Percentiles rank a stretch among this genome's conserved stretches.
phyloP scores from a whole-genome alignment of 257 asterid genomes.

The Knoxia roxburghii region DNA sequence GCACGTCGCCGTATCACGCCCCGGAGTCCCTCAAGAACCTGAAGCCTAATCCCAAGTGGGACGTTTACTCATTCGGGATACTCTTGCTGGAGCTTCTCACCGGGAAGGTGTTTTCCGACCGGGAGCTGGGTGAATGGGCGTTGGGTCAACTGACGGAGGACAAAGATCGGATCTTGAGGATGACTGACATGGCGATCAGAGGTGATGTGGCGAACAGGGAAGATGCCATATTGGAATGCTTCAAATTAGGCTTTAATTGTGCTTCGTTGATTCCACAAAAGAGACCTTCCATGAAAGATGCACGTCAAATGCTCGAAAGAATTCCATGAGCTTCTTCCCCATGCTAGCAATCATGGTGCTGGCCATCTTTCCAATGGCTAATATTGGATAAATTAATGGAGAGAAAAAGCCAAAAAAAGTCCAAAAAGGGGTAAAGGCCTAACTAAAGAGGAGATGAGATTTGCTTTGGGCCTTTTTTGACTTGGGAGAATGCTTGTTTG shows the following conservation, averaged over 20 bases:
- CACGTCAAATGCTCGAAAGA: constrained; percentile 59
- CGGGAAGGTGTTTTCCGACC: constrained; percentile 69
- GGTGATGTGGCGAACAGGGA: constrained; percentile 55
- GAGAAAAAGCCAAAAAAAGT: neutral
- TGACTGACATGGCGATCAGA: constrained; percentile 65
- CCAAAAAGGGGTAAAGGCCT: too few species aligned
- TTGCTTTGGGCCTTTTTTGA: constrained; percentile 39
- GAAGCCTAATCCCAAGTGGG: constrained; percentile 83
- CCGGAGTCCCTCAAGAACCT: constrained; percentile 76
- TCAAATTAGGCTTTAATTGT: constrained; percentile 75
- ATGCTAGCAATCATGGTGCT: constrained; percentile 18
- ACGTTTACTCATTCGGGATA: constrained; percentile 84
- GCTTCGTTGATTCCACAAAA: constrained; percentile 76
- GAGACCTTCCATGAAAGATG: constrained; percentile 91
- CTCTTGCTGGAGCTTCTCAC: constrained; percentile 70
- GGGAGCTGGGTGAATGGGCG: constrained; percentile 66
- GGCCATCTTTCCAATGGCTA: too few species aligned
- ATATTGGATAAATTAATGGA: too few species aligned
- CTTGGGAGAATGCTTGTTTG: constrained; percentile 32
- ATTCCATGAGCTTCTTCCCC: constrained; percentile 27
- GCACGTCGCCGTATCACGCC: constrained; percentile 81
- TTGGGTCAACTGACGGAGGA: constrained; percentile 40
- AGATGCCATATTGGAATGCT: constrained; percentile 64
- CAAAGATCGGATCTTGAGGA: constrained; percentile 38
- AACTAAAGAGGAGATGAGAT: too few species aligned